phyloP scores from a whole-genome alignment of 2,329 filamentous ascomycete genomes.

The Stromatinia cepivora region DNA sequence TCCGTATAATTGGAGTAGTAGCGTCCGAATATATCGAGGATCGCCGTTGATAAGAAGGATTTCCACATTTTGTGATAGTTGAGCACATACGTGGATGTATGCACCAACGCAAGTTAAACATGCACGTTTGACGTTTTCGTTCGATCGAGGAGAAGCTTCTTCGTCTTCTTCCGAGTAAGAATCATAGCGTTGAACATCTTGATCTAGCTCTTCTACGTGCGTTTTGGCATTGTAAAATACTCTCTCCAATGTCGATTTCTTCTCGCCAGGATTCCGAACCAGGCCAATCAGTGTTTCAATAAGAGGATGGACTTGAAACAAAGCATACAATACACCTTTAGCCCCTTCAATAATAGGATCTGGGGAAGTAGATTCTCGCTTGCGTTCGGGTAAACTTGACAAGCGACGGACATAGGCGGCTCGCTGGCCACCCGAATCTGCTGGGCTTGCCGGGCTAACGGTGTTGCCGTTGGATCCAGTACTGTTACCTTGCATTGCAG shows the following conservation, averaged over 20 bases:
- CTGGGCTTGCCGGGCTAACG: slow-evolving; percentile 58
- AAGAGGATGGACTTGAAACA: slow-evolving; percentile 68
- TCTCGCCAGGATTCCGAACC: slow-evolving; percentile 59
- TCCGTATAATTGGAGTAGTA: slow-evolving; percentile 64
- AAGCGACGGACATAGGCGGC: slow-evolving; percentile 63
- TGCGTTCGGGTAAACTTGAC: slow-evolving; percentile 61
- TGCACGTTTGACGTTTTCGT: slow-evolving; percentile 63
- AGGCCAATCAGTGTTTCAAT: slow-evolving; percentile 65
- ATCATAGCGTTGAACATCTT: slow-evolving; percentile 64
- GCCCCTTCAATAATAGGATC: slow-evolving; percentile 65
- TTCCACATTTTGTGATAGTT: slow-evolving; percentile 61
- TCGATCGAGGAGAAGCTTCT: slow-evolving; percentile 52
- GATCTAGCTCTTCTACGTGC: slow-evolving; percentile 65
- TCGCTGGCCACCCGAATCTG: slow-evolving; percentile 57
- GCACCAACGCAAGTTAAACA: slow-evolving; percentile 64
- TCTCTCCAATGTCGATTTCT: slow-evolving; percentile 64
- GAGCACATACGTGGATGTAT: slow-evolving; percentile 64
- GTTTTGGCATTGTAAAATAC: slow-evolving; percentile 68
- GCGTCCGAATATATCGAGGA: slow-evolving; percentile 64
- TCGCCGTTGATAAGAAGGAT: slow-evolving; percentile 65
- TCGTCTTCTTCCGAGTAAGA: slow-evolving; percentile 52
- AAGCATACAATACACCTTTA: slow-evolving; percentile 65
- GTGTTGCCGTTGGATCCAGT: slow-evolving; percentile 36
- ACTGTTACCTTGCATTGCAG: slow-evolving; percentile 58
- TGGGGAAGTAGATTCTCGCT: slow-evolving; percentile 60